Percentiles rank a stretch among this genome's conserved stretches.
Evolutionary conservation across 495 filamentous ascomycete genomes (phyloP).

Genomic region (Poronia punctata): DNA sequence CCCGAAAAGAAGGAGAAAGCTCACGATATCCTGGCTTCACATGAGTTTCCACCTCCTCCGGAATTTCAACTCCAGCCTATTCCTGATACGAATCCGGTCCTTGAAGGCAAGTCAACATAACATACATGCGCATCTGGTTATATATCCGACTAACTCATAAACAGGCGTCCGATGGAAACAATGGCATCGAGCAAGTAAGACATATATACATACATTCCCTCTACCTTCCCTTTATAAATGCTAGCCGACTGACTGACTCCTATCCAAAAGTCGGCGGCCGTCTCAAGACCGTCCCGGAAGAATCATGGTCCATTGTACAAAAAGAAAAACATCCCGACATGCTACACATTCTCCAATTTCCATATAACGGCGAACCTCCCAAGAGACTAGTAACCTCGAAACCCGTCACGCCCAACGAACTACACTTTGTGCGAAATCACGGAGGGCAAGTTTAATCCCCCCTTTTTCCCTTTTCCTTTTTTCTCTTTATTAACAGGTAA

Average conservation of each 20-base stretch:
- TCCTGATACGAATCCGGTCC: conserved; percentile 55
- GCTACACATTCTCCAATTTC: conserved; percentile 63
- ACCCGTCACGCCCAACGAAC: conserved; percentile 51
- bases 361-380: conserved; percentile 64
- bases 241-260: no score
- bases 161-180: conserved; percentile 55
- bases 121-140: background rate
- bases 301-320: conserved; percentile 52
- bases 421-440: conserved; percentile 63
- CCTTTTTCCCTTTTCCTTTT: no score
- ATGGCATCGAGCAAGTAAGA: conserved; percentile 50
- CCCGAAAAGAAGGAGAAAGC: conserved; percentile 57
- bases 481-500: no score
- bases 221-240: no score
- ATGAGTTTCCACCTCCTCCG: conserved; percentile 50
- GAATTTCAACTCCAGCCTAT: conserved; percentile 55
- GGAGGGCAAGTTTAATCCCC: conserved; percentile 37
- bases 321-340: conserved; percentile 59
- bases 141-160: background rate
- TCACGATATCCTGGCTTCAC: conserved; percentile 46
- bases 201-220: no score
- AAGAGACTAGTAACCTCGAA: conserved; percentile 40
- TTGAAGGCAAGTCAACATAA: conserved; percentile 26
- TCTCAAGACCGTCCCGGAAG: conserved; percentile 40
- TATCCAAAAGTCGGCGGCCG: conserved; percentile 36